Evolutionary conservation across 768 basidiomycete species (phyloP).

Genomic region (Paxillus ammoniavirescens): DNA sequence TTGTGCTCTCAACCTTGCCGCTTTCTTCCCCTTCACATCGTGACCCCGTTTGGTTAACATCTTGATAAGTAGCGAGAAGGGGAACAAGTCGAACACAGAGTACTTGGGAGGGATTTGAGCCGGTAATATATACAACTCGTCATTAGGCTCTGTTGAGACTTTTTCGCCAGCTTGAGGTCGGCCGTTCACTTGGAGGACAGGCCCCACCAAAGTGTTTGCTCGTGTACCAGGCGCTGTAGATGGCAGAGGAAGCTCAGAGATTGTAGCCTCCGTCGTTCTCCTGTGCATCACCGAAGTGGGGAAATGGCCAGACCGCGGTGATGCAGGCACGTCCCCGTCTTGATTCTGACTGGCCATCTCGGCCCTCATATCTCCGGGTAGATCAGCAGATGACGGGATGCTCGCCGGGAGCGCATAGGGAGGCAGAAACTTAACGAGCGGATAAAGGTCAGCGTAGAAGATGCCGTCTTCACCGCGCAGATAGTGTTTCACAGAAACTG

Average conservation of each 20-base stretch:
- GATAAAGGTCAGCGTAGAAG: slow-evolving; percentile 50
- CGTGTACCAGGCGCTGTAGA: slow-evolving; percentile 17
- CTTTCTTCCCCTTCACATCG: slow-evolving; percentile 61
- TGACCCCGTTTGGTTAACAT: slow-evolving; percentile 46
- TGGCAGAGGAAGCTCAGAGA: slow-evolving; percentile 30
- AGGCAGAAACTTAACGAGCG: slow-evolving; percentile 72
- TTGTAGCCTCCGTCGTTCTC: slow-evolving; percentile 6
- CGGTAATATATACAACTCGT: slow-evolving; percentile 51
- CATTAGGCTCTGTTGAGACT: slow-evolving; percentile 20
- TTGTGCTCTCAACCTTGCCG: slow-evolving; percentile 51
- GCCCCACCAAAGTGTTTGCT: slow-evolving; percentile 12
- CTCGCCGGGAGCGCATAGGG: slow-evolving; percentile 56
- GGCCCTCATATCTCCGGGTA: slow-evolving; percentile 6
- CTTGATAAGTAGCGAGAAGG: slow-evolving; percentile 59
- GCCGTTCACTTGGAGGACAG: slow-evolving; percentile 5
- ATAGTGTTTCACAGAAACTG: slow-evolving; percentile 69
- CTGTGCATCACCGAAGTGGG: not conserved
- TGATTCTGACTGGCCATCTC: not conserved
- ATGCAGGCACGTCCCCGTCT: slow-evolving; percentile 1
- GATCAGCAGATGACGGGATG: slow-evolving; percentile 39
- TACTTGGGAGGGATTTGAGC: slow-evolving; percentile 58
- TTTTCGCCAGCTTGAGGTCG: slow-evolving; percentile 3
- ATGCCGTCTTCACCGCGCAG: slow-evolving; percentile 51
- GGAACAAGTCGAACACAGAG: slow-evolving; percentile 62
- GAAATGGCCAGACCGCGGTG: slow-evolving; percentile 9